Evolutionary conservation across 805 yeast genomes (phyloP).

Genomic region (Hanseniaspora meyeri): DNA sequence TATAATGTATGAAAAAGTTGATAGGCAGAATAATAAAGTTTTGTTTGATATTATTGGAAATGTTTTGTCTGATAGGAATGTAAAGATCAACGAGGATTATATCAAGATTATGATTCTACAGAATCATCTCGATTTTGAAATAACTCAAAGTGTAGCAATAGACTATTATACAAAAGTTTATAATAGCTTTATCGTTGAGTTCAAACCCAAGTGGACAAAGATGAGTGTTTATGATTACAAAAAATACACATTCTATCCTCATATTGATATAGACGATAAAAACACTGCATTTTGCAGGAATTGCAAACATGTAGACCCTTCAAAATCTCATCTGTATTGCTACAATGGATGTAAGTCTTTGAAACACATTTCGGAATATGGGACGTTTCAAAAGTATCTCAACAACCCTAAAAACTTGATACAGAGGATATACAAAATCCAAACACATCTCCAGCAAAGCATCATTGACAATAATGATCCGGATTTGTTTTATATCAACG

Average conservation of each 20-base stretch:
- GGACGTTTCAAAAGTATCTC: not conserved
- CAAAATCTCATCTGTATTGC: not conserved
- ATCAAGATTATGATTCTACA: not conserved
- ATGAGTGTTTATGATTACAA: not conserved
- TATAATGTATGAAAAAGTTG: not conserved
- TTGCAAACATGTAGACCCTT: not conserved
- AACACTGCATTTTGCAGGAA: not conserved
- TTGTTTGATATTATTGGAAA: not conserved
- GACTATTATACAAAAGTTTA: constrained; percentile 9
- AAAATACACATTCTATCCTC: not conserved
- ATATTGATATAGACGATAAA: no score
- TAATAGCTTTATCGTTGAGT: not conserved
- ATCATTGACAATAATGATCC: not conserved
- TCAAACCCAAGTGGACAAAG: constrained; percentile 10
- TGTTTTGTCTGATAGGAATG: not conserved
- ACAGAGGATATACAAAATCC: not conserved
- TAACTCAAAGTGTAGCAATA: not conserved
- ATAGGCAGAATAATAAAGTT: not conserved
- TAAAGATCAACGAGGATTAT: not conserved
- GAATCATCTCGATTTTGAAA: not conserved
- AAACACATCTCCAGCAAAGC: not conserved
- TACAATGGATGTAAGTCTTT: constrained; percentile 1
- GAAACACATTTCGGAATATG: not conserved
- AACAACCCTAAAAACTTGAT: not conserved
- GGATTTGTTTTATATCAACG: not conserved